Base-by-base conservation (phyloP, 1,284 basidiomycete genomes). In the Exobasidium rhododendri region DNA sequence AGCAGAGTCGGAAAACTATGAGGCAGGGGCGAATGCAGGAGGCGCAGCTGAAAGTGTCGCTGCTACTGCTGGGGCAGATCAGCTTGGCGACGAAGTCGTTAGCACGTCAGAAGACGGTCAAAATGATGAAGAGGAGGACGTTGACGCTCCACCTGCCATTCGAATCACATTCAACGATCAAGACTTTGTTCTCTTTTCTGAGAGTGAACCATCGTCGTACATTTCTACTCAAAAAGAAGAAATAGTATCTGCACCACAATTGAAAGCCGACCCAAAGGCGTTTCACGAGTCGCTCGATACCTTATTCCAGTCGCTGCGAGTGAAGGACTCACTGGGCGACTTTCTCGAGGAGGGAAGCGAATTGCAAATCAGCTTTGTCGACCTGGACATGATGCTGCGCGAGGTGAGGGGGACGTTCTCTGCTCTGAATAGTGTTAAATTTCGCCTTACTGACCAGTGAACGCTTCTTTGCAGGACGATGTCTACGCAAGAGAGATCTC, bases 321-420 rank as follows among this genome's bases (percentile, higher is more conserved):
- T 75, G 17, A 66, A 66, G 31, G 63, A 70, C 2, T 72, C 73
- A 1, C 69, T 79, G 0, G 77, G 77, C 51, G 77, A 78, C n/a
- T 79, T 79, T 54, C 68, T 79, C 35, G 77, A 79, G 40, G 72
- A 74, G 11, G 65, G 66, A 10, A 73, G 67, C 11, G 73, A 71
- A 56, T 66, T 79, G 24, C 59, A 65, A 24, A 56, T 78, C 20
- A 22, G 60, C 10, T 70, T 76, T 40, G 69, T 71, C 6, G 73
- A 75, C 45, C 64, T 78, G 17, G 69, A 71, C 6, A 63, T 78
- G 17, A 66, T 66, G 3, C 60, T 77, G 2, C 63, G 64, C 11
- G 75, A 77, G 55, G 59, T 61, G 59, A 61, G 59, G 58, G 4
- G 17, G 7, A 17, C 7, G 20, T 40, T 50, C 20, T 7, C 10